A percentile compares a stretch with the other conserved stretches of the same genome.
These are phyloP conservation scores for Tympanopsis confertula DNA, from an alignment of 2,329 filamentous ascomycete species.

Conservation along the genomic window DNA sequence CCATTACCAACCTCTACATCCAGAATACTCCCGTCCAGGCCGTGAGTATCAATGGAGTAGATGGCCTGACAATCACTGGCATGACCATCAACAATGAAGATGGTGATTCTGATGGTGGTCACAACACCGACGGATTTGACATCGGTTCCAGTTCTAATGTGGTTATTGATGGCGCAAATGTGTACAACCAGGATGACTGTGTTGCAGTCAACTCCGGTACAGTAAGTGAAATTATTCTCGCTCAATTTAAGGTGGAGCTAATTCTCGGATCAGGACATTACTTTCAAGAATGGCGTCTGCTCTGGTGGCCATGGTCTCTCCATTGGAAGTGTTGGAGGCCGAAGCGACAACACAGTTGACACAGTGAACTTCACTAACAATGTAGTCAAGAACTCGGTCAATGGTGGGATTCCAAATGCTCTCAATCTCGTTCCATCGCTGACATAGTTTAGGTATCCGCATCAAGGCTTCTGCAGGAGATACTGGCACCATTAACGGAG, in stretches of 20 bases:
- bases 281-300: constrained; percentile 30
- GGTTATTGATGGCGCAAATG: constrained; percentile 35
- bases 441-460: constrained; percentile 12
- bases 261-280: constrained; percentile 21
- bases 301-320: constrained; percentile 29
- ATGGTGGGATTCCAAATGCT: constrained; percentile 31
- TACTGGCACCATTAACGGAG: constrained; percentile 28
- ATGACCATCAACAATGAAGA: constrained; percentile 25
- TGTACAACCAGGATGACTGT: constrained; percentile 53
- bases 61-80: constrained; percentile 18
- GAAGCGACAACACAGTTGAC: constrained; percentile 37
- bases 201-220: constrained; percentile 42
- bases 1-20: constrained; percentile 23
- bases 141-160: constrained; percentile 35
- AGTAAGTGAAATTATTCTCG: background rate
- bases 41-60: constrained; percentile 24
- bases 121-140: constrained; percentile 51
- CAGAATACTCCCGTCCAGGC: constrained; percentile 28
- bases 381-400: constrained; percentile 37
- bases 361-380: constrained; percentile 35
- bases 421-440: constrained; percentile 16
- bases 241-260: too few species aligned
- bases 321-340: constrained; percentile 31
- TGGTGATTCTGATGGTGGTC: constrained; percentile 19
- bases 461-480: constrained; percentile 36